Evolutionary conservation across 1,284 basidiomycete species (phyloP).

Genomic region (Pisolithus thermaeus): DNA sequence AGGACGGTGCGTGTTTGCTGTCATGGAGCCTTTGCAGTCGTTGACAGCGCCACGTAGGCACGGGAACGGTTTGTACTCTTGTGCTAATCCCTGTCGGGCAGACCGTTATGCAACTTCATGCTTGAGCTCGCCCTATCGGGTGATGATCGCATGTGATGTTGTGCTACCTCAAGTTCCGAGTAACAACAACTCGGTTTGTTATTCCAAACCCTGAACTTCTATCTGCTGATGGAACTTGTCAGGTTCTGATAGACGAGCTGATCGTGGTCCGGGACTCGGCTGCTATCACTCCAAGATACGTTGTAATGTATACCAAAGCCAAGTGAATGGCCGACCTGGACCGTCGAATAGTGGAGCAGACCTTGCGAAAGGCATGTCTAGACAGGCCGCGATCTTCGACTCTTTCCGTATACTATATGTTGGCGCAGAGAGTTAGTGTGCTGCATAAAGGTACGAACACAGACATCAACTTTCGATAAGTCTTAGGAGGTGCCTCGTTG

Average conservation of each 20-base stretch:
- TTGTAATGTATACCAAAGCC: constrained; percentile 30
- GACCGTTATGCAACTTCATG: constrained; percentile 55
- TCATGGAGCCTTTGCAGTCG: neutral
- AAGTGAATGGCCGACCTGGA: constrained; percentile 19
- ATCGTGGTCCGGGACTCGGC: constrained; percentile 30
- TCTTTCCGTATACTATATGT: constrained; percentile 18
- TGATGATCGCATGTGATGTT: constrained; percentile 54
- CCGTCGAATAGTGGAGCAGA: constrained; percentile 11
- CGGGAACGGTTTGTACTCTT: constrained; percentile 57
- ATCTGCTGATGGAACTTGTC: constrained; percentile 22
- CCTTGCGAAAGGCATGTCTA: constrained; percentile 16
- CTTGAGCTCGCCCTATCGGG: constrained; percentile 55
- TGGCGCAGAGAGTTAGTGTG: constrained; percentile 13
- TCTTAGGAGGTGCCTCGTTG: constrained; percentile 19
- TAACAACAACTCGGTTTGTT: constrained; percentile 27
- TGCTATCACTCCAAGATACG: constrained; percentile 29
- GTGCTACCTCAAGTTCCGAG: constrained; percentile 32
- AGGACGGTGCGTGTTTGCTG: constrained; percentile 39
- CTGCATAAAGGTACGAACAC: constrained; percentile 19
- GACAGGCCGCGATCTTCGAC: constrained; percentile 13
- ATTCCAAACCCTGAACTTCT: constrained; percentile 18
- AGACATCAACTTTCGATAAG: constrained; percentile 12
- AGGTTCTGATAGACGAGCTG: constrained; percentile 27
- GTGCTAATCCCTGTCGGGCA: constrained; percentile 47
- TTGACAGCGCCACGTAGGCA: constrained; percentile 28